Evolutionary conservation across 139 green algal genomes (phyloP).

Genomic region (Chlamydomonas schloesseri): DNA sequence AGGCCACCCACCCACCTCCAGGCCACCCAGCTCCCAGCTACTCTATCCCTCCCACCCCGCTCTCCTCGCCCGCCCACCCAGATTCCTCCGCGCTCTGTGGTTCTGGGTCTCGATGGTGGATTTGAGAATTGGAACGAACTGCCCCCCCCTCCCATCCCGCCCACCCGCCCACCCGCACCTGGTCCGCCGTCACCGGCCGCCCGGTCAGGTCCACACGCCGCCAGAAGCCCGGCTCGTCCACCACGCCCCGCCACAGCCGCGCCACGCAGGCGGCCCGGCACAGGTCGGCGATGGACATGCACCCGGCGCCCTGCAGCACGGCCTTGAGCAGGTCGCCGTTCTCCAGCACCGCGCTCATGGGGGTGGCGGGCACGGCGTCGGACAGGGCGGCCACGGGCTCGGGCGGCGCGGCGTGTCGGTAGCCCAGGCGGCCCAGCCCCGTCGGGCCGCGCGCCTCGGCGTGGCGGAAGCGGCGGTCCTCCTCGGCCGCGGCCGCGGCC

Average conservation of each 20-base stretch:
- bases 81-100: too few species aligned
- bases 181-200: not conserved
- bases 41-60: too few species aligned
- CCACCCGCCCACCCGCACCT: not conserved
- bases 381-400: not conserved
- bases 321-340: constrained; percentile 28
- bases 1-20: too few species aligned
- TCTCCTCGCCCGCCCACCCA: too few species aligned
- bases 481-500: too few species aligned
- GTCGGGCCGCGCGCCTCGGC: too few species aligned
- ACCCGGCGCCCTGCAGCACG: not conserved
- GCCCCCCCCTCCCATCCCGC: too few species aligned
- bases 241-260: not conserved
- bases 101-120: too few species aligned
- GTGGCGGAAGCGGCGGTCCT: too few species aligned
- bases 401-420: not conserved
- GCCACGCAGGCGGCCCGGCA: constrained; percentile 16
- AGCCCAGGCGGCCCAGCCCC: too few species aligned
- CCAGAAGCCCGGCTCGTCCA: constrained; percentile 19
- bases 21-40: too few species aligned
- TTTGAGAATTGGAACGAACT: too few species aligned
- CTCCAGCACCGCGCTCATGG: not conserved
- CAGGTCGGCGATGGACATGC: constrained; percentile 4
- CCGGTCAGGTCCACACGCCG: not conserved
- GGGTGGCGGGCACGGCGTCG: not conserved